phyloP scores from a whole-genome alignment of 352 stramenopile genomes.

The Pythium brassicae region DNA sequence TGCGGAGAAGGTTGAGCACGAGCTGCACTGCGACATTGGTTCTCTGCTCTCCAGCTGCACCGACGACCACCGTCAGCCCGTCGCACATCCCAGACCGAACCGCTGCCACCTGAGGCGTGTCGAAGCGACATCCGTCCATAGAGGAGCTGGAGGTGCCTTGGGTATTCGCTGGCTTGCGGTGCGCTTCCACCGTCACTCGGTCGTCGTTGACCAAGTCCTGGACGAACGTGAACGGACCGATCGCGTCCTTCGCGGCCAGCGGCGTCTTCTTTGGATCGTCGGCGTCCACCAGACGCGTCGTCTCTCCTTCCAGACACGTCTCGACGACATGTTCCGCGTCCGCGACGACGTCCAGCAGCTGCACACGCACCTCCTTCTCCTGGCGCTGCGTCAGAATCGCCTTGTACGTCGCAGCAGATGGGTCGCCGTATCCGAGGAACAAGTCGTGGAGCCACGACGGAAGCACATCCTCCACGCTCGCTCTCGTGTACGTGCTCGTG shows the following conservation, averaged over 20 bases:
- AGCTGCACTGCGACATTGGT: slow-evolving; percentile 95
- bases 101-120: slow-evolving; percentile 87
- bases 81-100: slow-evolving; percentile 91
- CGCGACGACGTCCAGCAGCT: slow-evolving; percentile 38
- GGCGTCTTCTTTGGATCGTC: slow-evolving; percentile 24
- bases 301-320: slow-evolving; percentile 15
- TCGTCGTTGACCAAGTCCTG: slow-evolving; percentile 24
- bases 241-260: slow-evolving; percentile 27
- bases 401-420: slow-evolving; percentile 72
- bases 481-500: slow-evolving; percentile 10
- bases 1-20: slow-evolving; percentile 91
- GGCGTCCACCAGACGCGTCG: slow-evolving; percentile 30
- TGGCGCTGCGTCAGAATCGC: slow-evolving; percentile 46
- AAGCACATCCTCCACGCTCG: slow-evolving; percentile 46
- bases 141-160: neutral
- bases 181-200: slow-evolving; percentile 31
- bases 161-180: slow-evolving; percentile 10
- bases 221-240: slow-evolving; percentile 51
- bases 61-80: slow-evolving; percentile 93
- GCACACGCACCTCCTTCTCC: slow-evolving; percentile 24
- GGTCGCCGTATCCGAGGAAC: slow-evolving; percentile 92
- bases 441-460: slow-evolving; percentile 94
- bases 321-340: slow-evolving; percentile 47
- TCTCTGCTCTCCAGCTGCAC: slow-evolving; percentile 92
- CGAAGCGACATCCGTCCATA: slow-evolving; percentile 74